Evolutionary conservation across 306 rosid species (phyloP).

Genomic region (Prunus campanulata): DNA sequence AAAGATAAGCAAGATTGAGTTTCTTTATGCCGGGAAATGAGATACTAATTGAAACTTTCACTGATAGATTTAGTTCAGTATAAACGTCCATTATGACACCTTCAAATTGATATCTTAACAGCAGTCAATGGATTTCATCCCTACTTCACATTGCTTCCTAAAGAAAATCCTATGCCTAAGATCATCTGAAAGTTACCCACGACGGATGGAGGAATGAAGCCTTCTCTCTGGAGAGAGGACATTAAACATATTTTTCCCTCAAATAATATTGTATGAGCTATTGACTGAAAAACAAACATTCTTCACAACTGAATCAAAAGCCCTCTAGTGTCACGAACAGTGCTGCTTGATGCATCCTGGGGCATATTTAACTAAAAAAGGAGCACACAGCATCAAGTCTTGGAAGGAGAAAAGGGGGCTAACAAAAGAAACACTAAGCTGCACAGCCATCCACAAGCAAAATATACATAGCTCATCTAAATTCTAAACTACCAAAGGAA

Average conservation of each 20-base stretch:
- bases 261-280: neutral
- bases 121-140: neutral
- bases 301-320: conserved; percentile 29
- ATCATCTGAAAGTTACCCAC: neutral
- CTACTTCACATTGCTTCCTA: neutral
- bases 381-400: conserved; percentile 10
- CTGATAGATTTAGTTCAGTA: neutral
- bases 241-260: neutral
- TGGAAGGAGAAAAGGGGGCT: neutral
- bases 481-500: too few relatives aligned
- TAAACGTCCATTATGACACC: neutral
- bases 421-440: neutral
- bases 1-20: neutral
- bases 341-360: conserved; percentile 79
- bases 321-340: conserved; percentile 79
- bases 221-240: neutral
- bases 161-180: neutral
- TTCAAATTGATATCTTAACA: neutral
- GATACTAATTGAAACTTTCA: neutral
- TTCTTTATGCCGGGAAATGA: neutral
- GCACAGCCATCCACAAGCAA: too few relatives aligned
- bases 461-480: too few relatives aligned
- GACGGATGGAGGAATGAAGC: neutral
- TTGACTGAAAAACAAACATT: neutral
- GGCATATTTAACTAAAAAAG: conserved; percentile 82